Evolutionary conservation across 73 alveolate genomes (phyloP), one percentile per base, ranked within the genome.

Genomic region (Loxodes magnus): DNA sequence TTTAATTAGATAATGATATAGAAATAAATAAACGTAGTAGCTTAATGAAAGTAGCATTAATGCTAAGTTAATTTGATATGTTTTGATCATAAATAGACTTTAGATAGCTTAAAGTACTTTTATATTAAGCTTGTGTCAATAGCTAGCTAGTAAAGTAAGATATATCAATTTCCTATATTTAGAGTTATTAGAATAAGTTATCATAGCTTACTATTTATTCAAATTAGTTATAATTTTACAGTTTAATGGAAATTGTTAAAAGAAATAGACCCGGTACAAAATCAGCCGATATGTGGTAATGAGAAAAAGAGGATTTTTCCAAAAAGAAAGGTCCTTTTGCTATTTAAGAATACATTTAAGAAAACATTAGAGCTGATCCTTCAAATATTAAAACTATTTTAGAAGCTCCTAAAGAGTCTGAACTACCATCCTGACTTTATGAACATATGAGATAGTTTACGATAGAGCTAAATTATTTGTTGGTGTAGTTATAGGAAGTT

Each of bases 241-340:
- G n/a, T n/a, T n/a, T n/a, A 43, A 63, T 39, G 56, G 36, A 43
- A 58, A 59, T 57, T 22, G 38, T 92, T 50, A 64, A 97, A 36
- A 51, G 99, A 58, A 92, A 92, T 54, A 54, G 96, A 35, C 97
- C 97, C 16, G 99, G 99, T 17, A 88, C 99, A 9, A 73, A 87
- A 38, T 74, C 92, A 3, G 93, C 90, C 5, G 97, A 89, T 56
- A 81, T 92, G 48, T 92, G 95, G 88, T 77, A 85, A 38, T 92
- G 99, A 97, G 88, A 77, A 5, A 83, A 71, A 25, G 98, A 92
- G 58, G 98, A 92, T 51, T 71, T 87, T 43, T 39, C 92, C 12
- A 70, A 88, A 55, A 88, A 83, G 90, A 63, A 82, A 56, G 99
- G 97, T 31, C 94, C 96, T 14, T 88, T 92, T 50, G 97, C 99